Evolutionary conservation across 2,329 filamentous ascomycete species (phyloP).

Genomic region (Aspergillus sp.): DNA sequence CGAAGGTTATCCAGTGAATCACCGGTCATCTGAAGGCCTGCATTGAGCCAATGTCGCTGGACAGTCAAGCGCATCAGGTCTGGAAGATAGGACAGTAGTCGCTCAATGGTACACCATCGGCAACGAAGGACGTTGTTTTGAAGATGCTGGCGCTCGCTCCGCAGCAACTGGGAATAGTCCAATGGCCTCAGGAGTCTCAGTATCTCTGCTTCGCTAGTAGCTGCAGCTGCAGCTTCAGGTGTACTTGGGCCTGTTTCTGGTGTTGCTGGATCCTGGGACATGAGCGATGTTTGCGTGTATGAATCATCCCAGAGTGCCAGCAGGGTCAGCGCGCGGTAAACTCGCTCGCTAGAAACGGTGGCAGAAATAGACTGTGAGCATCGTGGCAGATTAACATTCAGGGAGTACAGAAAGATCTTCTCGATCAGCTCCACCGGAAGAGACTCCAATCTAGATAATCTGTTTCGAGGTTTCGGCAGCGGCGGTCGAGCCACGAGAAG

Average conservation of each 20-base stretch:
- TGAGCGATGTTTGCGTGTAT: not conserved
- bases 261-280: slow-evolving; percentile 1
- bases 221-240: not conserved
- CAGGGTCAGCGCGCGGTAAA: slow-evolving; percentile 43
- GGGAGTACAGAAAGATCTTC: slow-evolving; percentile 50
- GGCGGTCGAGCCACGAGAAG: slow-evolving; percentile 4
- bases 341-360: slow-evolving; percentile 40
- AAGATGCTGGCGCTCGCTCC: slow-evolving; percentile 29
- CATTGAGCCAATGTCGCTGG: slow-evolving; percentile 33
- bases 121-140: slow-evolving; percentile 38
- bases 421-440: slow-evolving; percentile 55
- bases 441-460: slow-evolving; percentile 41
- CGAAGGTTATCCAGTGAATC: slow-evolving; percentile 18
- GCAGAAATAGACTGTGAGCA: slow-evolving; percentile 43
- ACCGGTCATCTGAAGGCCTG: slow-evolving; percentile 22
- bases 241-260: not conserved
- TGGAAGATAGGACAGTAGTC: slow-evolving; percentile 35
- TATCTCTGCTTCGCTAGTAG: slow-evolving; percentile 18
- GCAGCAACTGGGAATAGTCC: slow-evolving; percentile 30
- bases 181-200: slow-evolving; percentile 35
- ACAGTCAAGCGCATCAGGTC: slow-evolving; percentile 35
- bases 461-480: slow-evolving; percentile 8
- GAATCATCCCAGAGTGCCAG: slow-evolving; percentile 41
- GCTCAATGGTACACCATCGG: slow-evolving; percentile 40
- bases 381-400: slow-evolving; percentile 46